A percentile compares a stretch with the other conserved stretches of the same genome.
Evolutionary conservation across 441 rosid genomes (phyloP).

Genomic region (Aleurites moluccanus): DNA sequence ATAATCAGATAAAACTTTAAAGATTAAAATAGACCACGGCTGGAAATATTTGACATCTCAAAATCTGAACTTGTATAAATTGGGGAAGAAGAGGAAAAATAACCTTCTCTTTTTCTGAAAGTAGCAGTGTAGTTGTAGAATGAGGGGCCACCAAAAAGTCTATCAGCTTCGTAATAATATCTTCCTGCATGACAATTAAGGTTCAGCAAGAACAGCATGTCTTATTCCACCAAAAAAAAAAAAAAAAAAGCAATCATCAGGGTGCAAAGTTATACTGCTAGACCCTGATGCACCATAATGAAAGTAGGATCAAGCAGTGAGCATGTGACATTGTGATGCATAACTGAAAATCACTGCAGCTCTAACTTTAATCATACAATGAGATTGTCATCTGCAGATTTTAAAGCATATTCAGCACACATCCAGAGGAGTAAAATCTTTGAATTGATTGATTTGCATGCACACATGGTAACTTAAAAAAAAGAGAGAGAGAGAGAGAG

Average conservation of each 20-base stretch:
- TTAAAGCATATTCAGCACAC: not conserved
- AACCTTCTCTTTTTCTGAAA: conserved; percentile 76
- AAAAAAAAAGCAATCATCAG: too few relatives aligned
- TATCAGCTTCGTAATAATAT: conserved; percentile 57
- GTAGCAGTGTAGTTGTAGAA: conserved; percentile 56
- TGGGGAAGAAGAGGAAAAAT: not conserved
- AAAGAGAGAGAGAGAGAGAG: not conserved
- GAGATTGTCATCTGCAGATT: not conserved
- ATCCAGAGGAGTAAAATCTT: not conserved
- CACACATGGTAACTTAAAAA: not conserved
- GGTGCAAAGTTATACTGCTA: not conserved
- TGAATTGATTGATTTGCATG: not conserved
- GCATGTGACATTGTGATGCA: not conserved
- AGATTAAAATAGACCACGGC: conserved; percentile 1
- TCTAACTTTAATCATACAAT: not conserved
- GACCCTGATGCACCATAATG: not conserved
- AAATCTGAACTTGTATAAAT: not conserved
- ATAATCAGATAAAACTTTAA: conserved; percentile 15
- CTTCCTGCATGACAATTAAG: conserved; percentile 60
- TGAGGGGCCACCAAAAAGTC: conserved; percentile 87
- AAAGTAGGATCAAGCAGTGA: not conserved
- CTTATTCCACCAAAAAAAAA: not conserved
- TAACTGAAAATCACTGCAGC: not conserved
- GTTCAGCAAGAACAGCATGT: not conserved
- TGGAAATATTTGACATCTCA: not conserved